Evolutionary conservation across 805 yeast genomes (phyloP).

Genomic region (Candida insectorum): DNA sequence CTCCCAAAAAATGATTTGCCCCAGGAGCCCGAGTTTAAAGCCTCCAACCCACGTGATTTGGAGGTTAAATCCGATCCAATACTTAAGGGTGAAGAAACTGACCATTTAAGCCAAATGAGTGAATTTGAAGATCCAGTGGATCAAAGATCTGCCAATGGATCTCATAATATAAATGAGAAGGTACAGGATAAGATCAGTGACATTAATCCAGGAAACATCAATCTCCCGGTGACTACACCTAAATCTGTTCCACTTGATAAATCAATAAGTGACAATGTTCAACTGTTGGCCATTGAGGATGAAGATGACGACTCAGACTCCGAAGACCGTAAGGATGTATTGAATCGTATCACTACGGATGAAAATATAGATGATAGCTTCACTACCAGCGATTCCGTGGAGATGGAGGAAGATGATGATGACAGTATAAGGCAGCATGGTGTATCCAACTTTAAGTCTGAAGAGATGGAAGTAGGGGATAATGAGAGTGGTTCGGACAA

Average conservation of each 20-base stretch:
- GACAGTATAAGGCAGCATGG: conserved; percentile 10
- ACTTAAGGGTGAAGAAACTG: not conserved
- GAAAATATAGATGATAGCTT: conserved; percentile 28
- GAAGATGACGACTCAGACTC: not conserved
- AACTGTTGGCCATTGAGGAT: not conserved
- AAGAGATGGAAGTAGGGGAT: conserved; percentile 6
- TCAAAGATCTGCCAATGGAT: too few species aligned
- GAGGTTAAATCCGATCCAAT: not conserved
- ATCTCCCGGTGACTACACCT: too few species aligned
- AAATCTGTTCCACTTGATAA: not conserved
- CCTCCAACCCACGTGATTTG: not conserved
- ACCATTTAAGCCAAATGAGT: too few species aligned
- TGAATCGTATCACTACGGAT: conserved; percentile 29
- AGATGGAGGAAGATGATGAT: conserved; percentile 6
- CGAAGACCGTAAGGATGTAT: conserved; percentile 14
- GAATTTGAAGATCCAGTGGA: not conserved
- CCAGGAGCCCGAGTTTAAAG: not conserved
- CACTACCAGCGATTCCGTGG: conserved; percentile 6
- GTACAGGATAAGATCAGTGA: too few species aligned
- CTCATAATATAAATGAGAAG: not conserved
- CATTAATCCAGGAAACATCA: too few species aligned
- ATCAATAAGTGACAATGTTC: not conserved
- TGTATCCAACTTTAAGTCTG: conserved; percentile 1
- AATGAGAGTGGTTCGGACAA: conserved; percentile 2
- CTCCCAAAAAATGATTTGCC: not conserved